These are phyloP conservation scores for Fusarium denticulatum DNA, from an alignment of 2,329 filamentous ascomycete species.

Conservation along the genomic window DNA sequence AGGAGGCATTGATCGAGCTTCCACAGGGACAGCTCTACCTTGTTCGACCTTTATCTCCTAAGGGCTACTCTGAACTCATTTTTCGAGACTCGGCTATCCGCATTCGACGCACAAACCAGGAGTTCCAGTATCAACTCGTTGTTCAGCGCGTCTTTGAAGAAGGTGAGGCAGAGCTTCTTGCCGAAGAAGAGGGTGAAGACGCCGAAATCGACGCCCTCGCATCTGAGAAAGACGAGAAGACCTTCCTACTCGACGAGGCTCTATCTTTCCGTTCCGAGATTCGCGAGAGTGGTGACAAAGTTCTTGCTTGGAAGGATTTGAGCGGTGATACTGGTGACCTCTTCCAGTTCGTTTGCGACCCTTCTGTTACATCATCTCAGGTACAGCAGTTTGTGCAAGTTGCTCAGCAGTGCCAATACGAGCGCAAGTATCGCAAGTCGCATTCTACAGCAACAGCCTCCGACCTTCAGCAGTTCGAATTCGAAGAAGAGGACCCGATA, in stretches of 20 bases:
- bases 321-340: conserved; percentile 93
- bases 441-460: conserved; percentile 82
- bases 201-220: conserved; percentile 77
- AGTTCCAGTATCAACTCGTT: conserved; percentile 97
- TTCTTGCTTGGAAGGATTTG: conserved; percentile 93
- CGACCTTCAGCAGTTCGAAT: conserved; percentile 85
- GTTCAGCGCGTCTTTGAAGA: conserved; percentile 97
- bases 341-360: conserved; percentile 97
- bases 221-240: conserved; percentile 94
- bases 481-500: conserved; percentile 71
- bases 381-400: conserved; percentile 83
- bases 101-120: conserved; percentile 91
- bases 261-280: conserved; percentile 88
- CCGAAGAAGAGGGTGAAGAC: conserved; percentile 89
- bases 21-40: conserved; percentile 97
- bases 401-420: conserved; percentile 95
- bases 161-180: conserved; percentile 90
- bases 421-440: conserved; percentile 88
- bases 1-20: conserved; percentile 94
- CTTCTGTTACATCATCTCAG: conserved; percentile 73
- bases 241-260: conserved; percentile 91
- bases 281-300: conserved; percentile 81
- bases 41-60: conserved; percentile 92
- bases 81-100: conserved; percentile 96
- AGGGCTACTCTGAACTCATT: conserved; percentile 98